These are phyloP conservation scores for Globisporangium iwayamae DNA, from an alignment of 352 stramenopile species.

Conservation along the genomic window DNA sequence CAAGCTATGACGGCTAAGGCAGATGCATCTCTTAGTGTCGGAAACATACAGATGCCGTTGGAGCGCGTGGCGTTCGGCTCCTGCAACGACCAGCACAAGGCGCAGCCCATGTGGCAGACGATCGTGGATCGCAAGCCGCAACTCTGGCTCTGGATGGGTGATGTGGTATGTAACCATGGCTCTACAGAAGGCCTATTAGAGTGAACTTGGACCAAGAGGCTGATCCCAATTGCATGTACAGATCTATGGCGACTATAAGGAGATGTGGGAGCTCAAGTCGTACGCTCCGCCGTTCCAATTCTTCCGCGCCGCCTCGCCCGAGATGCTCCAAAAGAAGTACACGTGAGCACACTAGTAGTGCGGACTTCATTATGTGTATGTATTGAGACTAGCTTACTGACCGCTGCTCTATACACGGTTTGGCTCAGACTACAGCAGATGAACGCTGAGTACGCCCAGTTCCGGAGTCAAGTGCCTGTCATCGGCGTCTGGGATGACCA, in stretches of 20 bases:
- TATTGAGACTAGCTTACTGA: too few relatives aligned
- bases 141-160: slow-evolving; percentile 83
- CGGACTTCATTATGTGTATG: neutral
- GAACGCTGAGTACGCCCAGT: slow-evolving; percentile 53
- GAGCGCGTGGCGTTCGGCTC: slow-evolving; percentile 70
- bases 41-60: slow-evolving; percentile 33
- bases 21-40: neutral
- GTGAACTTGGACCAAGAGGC: neutral
- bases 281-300: slow-evolving; percentile 43
- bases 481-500: slow-evolving; percentile 87
- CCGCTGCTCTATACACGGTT: too few relatives aligned
- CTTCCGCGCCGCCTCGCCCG: slow-evolving; percentile 44
- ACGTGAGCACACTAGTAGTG: slow-evolving; percentile 24
- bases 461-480: slow-evolving; percentile 53
- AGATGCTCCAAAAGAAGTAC: slow-evolving; percentile 54
- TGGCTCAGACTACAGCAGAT: slow-evolving; percentile 42
- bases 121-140: slow-evolving; percentile 58
- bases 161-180: slow-evolving; percentile 43
- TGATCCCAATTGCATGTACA: slow-evolving; percentile 9
- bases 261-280: slow-evolving; percentile 39
- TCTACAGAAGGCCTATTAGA: neutral
- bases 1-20: neutral
- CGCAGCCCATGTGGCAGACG: slow-evolving; percentile 62
- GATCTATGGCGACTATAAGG: slow-evolving; percentile 75
- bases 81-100: slow-evolving; percentile 81